Conservation (phyloP, 2,329 filamentous ascomycete species). For the Blastomyces silverae region DNA sequence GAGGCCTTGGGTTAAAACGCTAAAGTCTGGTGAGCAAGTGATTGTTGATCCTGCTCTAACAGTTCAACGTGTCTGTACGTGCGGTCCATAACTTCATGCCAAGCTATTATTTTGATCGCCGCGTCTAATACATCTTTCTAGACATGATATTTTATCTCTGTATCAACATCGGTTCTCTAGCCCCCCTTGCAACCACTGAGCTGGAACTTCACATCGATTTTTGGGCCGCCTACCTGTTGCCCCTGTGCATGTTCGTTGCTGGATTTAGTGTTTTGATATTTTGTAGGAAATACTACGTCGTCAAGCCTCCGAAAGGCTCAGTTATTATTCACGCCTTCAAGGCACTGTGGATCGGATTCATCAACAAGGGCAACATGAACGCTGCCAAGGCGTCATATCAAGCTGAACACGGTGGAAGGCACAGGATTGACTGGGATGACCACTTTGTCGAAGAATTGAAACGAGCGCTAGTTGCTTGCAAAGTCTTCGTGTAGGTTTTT, state of each 20-base stretch:
- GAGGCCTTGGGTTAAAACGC: constrained; percentile 44
- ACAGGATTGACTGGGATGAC: constrained; percentile 56
- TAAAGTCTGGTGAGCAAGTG: constrained; percentile 48
- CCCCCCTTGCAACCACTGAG: constrained; percentile 58
- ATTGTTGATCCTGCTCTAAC: constrained; percentile 62
- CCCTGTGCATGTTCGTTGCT: constrained; percentile 57
- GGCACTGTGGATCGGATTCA: constrained; percentile 47
- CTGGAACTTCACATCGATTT: constrained; percentile 63
- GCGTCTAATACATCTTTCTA: constrained; percentile 12
- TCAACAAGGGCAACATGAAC: constrained; percentile 49
- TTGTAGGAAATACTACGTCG: constrained; percentile 41
- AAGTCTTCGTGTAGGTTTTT: constrained; percentile 56
- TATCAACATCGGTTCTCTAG: constrained; percentile 67
- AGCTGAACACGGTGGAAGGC: constrained; percentile 42
- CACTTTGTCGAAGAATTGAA: constrained; percentile 66
- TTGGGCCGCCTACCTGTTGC: constrained; percentile 57
- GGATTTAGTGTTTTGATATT: constrained; percentile 51
- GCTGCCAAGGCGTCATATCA: constrained; percentile 62
- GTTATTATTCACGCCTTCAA: constrained; percentile 60
- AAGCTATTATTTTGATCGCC: background rate
- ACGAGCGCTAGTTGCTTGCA: constrained; percentile 59
- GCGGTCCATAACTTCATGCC: background rate
- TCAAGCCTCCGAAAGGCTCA: constrained; percentile 53
- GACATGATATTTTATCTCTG: constrained; percentile 67
- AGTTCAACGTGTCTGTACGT: constrained; percentile 53